Conservation (phyloP, 176 grass and related monocot species). For the Saccharum spontaneum region DNA sequence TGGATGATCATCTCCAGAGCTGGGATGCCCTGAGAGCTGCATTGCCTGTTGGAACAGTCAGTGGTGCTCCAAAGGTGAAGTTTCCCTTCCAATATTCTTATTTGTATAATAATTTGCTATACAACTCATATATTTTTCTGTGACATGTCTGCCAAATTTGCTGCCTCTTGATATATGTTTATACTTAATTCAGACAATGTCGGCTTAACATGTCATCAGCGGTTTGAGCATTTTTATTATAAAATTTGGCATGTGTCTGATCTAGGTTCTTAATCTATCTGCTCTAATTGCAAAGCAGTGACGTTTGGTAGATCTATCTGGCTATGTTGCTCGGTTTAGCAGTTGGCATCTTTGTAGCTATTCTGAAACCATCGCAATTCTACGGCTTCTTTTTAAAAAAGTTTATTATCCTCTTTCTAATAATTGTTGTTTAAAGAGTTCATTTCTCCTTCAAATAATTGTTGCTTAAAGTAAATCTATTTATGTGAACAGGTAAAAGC, state of each 20-base stretch:
- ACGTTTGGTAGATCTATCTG: neutral
- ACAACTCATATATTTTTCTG: neutral
- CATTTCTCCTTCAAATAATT: neutral
- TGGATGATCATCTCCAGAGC: slow-evolving; percentile 63
- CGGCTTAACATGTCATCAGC: neutral
- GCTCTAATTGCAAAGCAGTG: neutral
- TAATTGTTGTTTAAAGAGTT: neutral
- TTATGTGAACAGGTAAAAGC: slow-evolving; percentile 61
- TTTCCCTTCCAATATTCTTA: slow-evolving; percentile 10
- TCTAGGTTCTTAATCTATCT: slow-evolving; percentile 6
- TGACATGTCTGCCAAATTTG: slow-evolving; percentile 9
- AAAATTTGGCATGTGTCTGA: neutral
- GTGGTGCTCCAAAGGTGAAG: slow-evolving; percentile 47
- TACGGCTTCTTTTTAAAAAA: neutral
- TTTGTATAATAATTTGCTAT: neutral
- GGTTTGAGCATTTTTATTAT: neutral
- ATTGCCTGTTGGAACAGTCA: slow-evolving; percentile 88
- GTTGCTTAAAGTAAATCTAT: slow-evolving; percentile 7
- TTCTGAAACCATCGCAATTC: neutral
- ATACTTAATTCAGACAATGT: neutral
- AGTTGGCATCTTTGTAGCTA: neutral
- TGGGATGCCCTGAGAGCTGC: slow-evolving; percentile 92
- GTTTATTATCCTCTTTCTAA: neutral
- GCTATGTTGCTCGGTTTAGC: neutral
- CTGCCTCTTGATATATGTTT: neutral